phyloP scores from a whole-genome alignment of 768 basidiomycete species.

The Mycena vulgaris region DNA sequence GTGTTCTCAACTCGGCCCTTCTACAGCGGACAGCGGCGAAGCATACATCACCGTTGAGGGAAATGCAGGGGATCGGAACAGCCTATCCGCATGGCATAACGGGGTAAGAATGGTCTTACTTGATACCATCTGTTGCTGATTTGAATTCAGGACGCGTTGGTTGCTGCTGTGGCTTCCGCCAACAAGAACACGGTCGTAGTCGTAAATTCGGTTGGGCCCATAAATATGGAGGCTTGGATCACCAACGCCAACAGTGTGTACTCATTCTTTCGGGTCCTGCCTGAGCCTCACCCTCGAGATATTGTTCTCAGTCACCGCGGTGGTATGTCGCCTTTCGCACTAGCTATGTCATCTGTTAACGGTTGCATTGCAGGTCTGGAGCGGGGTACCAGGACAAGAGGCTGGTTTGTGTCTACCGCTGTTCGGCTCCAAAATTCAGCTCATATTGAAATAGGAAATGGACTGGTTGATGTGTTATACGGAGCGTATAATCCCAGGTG shows the following conservation, averaged over 20 bases:
- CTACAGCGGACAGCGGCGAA: slow-evolving; percentile 48
- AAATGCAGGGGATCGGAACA: slow-evolving; percentile 69
- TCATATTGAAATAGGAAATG: slow-evolving; percentile 59
- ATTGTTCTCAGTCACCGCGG: slow-evolving; percentile 50
- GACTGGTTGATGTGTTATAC: slow-evolving; percentile 71
- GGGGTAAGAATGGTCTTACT: slow-evolving; percentile 50
- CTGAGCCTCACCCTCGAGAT: neutral
- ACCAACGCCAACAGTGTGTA: slow-evolving; percentile 63
- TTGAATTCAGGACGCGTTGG: slow-evolving; percentile 57
- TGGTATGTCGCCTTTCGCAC: slow-evolving; percentile 44
- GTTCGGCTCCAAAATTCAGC: neutral
- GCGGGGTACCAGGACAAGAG: slow-evolving; percentile 75
- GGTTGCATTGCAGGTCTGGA: slow-evolving; percentile 57
- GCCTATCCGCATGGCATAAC: slow-evolving; percentile 66
- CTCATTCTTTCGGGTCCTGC: neutral
- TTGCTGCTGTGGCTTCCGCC: slow-evolving; percentile 66
- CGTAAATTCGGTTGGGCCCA: slow-evolving; percentile 75
- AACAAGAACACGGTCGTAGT: slow-evolving; percentile 77
- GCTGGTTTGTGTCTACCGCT: slow-evolving; percentile 56
- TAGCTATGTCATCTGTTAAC: neutral
- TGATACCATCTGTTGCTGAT: neutral
- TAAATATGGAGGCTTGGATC: slow-evolving; percentile 72
- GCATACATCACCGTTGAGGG: slow-evolving; percentile 62
- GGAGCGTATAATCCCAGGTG: slow-evolving; percentile 74
- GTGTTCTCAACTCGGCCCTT: neutral